phyloP scores from a whole-genome alignment of 805 yeast genomes.

The Starmerella khaoyaiensis region DNA sequence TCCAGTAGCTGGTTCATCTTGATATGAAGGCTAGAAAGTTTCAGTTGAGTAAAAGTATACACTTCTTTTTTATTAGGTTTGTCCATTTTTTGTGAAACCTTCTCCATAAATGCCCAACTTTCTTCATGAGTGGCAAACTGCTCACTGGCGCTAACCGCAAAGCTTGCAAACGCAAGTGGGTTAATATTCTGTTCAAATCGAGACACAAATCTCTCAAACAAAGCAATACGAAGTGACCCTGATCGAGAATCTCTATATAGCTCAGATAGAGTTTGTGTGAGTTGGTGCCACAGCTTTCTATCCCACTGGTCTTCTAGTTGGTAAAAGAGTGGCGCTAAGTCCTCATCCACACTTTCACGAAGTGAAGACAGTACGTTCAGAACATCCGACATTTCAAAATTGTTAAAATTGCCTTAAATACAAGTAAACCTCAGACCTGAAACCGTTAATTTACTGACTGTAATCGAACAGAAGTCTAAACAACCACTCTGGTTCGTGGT shows the following conservation, averaged over 20 bases:
- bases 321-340: constrained; percentile 47
- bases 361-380: constrained; percentile 28
- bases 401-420: too few species aligned
- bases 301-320: constrained; percentile 75
- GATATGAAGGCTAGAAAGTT: constrained; percentile 61
- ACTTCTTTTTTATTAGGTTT: constrained; percentile 25
- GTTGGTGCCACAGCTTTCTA: constrained; percentile 88
- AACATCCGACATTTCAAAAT: not conserved
- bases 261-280: constrained; percentile 51
- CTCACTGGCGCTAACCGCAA: constrained; percentile 45
- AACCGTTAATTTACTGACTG: too few species aligned
- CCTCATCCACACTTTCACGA: constrained; percentile 53
- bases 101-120: constrained; percentile 38
- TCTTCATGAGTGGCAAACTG: constrained; percentile 35
- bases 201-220: constrained; percentile 59
- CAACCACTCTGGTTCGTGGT: too few species aligned
- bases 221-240: constrained; percentile 43
- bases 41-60: constrained; percentile 46
- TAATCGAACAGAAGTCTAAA: too few species aligned
- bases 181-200: constrained; percentile 60
- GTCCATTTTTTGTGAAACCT: constrained; percentile 36
- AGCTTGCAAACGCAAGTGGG: constrained; percentile 64
- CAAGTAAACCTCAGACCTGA: too few species aligned
- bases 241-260: constrained; percentile 48
- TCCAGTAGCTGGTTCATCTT: constrained; percentile 41